These are phyloP conservation scores for Circinella minor DNA, from an alignment of 371 early-diverging fungal genomes.

Conservation along the genomic window DNA sequence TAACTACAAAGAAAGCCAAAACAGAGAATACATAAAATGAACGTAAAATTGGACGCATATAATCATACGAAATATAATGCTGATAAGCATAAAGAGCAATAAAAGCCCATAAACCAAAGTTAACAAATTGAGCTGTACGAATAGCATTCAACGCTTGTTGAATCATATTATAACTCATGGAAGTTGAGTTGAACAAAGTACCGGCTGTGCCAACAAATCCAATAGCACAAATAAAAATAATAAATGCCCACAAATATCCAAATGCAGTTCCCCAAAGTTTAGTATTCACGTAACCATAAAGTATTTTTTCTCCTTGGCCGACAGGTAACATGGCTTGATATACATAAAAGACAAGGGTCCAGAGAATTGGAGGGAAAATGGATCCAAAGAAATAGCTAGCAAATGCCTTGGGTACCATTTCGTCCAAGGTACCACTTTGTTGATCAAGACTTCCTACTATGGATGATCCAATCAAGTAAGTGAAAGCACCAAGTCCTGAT, in stretches of 20 bases:
- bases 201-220: background rate
- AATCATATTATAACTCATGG: background rate
- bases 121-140: constrained; percentile 1
- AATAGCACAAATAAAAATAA: background rate
- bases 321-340: background rate
- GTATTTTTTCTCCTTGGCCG: background rate
- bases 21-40: background rate
- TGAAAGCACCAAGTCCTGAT: background rate
- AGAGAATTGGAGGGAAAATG: background rate
- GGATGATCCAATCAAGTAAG: background rate
- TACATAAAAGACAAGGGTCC: background rate
- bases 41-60: background rate
- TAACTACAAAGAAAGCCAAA: background rate
- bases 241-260: constrained; percentile 9
- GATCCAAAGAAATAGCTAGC: constrained; percentile 6
- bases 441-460: constrained; percentile 3
- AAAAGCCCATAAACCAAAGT: constrained; percentile 10
- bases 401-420: background rate
- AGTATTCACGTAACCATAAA: background rate
- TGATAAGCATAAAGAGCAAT: background rate
- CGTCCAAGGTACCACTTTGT: background rate
- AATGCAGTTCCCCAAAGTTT: background rate
- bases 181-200: background rate
- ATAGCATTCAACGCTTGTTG: background rate
- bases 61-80: background rate